Conservation (phyloP, 495 filamentous ascomycete genomes). For the Xylaria bambusicola region DNA sequence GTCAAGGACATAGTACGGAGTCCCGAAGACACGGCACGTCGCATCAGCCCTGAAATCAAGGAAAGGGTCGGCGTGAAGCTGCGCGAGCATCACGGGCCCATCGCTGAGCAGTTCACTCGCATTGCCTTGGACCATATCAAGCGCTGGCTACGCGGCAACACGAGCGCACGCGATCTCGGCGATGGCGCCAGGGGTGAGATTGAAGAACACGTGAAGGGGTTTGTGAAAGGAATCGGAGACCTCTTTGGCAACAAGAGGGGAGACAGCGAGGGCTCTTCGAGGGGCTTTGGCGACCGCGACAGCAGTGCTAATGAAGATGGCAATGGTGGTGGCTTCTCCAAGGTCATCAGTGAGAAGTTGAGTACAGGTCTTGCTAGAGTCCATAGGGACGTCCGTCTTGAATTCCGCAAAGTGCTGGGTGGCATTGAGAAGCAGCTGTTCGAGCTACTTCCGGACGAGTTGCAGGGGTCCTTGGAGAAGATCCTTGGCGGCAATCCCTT, state of each 20-base stretch:
- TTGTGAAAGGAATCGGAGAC: conserved; percentile 37
- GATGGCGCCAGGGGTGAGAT: conserved; percentile 39
- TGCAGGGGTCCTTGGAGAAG: conserved; percentile 38
- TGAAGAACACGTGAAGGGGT: conserved; percentile 39
- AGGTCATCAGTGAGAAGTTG: conserved; percentile 40
- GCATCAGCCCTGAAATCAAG: conserved; percentile 40
- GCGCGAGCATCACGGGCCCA: conserved; percentile 30
- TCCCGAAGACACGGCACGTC: conserved; percentile 38
- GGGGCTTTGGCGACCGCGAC: conserved; percentile 24
- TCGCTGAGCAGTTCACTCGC: conserved; percentile 39
- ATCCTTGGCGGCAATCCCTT: conserved; percentile 41
- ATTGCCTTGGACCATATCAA: conserved; percentile 40
- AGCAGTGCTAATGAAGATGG: conserved; percentile 16
- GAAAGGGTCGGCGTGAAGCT: conserved; percentile 33
- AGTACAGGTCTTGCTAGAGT: conserved; percentile 36
- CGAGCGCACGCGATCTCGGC: conserved; percentile 35
- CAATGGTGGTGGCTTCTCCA: conserved; percentile 32
- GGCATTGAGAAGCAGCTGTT: conserved; percentile 38
- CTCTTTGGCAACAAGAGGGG: conserved; percentile 34
- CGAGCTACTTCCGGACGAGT: conserved; percentile 36
- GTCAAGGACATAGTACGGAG: conserved; percentile 36
- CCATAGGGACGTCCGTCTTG: conserved; percentile 38
- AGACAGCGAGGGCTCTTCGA: conserved; percentile 19
- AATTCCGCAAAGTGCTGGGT: conserved; percentile 38
- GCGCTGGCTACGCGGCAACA: conserved; percentile 38